A percentile compares a stretch with the other conserved stretches of the same genome.
Evolutionary conservation across 108 stramenopile species (phyloP).

Genomic region (Skeletonema costatum): DNA sequence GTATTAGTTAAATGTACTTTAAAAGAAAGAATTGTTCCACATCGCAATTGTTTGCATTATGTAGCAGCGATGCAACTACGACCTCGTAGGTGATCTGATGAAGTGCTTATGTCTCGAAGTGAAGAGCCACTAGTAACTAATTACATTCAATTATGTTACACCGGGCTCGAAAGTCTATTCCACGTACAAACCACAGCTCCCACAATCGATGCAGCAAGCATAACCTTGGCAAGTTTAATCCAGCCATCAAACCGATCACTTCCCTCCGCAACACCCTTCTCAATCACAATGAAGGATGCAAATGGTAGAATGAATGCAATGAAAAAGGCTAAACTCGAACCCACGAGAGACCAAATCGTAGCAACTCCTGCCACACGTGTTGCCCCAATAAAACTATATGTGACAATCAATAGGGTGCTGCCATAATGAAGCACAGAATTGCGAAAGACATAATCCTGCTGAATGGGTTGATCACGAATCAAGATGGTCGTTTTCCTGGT

Average conservation of each 20-base stretch:
- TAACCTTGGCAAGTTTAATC: neutral
- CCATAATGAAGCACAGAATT: conserved; percentile 39
- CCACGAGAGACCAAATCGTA: conserved; percentile 62
- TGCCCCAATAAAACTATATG: conserved; percentile 45
- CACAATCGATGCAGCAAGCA: neutral
- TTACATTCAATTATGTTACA: neutral
- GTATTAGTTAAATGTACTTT: too few relatives aligned
- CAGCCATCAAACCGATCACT: neutral
- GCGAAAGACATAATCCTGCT: neutral
- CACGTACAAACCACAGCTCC: neutral
- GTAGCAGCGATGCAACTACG: too few relatives aligned
- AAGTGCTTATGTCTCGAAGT: too few relatives aligned
- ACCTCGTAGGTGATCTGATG: too few relatives aligned
- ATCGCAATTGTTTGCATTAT: too few relatives aligned
- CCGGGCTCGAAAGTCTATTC: neutral
- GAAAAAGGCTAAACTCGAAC: conserved; percentile 60
- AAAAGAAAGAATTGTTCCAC: too few relatives aligned
- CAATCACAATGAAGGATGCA: conserved; percentile 49
- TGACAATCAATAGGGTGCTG: conserved; percentile 48
- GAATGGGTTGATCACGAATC: neutral
- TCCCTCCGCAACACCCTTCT: conserved; percentile 1
- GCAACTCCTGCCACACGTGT: conserved; percentile 60
- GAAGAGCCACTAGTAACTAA: too few relatives aligned
- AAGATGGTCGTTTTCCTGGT: neutral
- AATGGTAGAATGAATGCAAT: conserved; percentile 68